These are phyloP conservation scores for Pycnococcus provasolii DNA, from an alignment of 139 green algal genomes.

Conservation along the genomic window DNA sequence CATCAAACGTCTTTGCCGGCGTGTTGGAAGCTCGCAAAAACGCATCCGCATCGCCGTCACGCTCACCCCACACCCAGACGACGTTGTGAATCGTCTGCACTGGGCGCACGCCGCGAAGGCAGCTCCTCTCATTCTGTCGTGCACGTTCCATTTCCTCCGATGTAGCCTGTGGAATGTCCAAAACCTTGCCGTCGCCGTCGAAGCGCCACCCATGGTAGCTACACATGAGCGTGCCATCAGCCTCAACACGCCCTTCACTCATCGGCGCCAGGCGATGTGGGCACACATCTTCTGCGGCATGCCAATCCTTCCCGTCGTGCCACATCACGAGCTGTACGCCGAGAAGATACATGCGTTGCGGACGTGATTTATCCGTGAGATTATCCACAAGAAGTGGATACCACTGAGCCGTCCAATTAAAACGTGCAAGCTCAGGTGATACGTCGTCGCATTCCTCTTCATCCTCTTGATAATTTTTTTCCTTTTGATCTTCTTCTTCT, in stretches of 20 bases:
- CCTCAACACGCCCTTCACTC: slow-evolving; percentile 32
- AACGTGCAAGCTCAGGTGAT: too few relatives aligned
- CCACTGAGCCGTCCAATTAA: slow-evolving; percentile 16
- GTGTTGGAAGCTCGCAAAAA: slow-evolving; percentile 4
- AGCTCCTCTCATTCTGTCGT: not conserved
- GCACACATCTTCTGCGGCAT: slow-evolving; percentile 28
- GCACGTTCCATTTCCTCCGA: not conserved
- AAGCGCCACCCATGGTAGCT: slow-evolving; percentile 39
- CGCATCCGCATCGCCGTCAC: not conserved
- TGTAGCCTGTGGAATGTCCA: slow-evolving; percentile 19
- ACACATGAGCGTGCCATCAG: slow-evolving; percentile 30
- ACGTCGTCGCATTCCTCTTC: too few relatives aligned
- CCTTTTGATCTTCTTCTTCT: too few relatives aligned
- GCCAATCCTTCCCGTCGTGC: slow-evolving; percentile 19
- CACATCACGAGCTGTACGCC: slow-evolving; percentile 24
- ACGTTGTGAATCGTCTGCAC: slow-evolving; percentile 14
- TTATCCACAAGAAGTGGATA: slow-evolving; percentile 17
- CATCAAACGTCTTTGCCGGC: slow-evolving; percentile 3
- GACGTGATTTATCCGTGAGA: slow-evolving; percentile 6
- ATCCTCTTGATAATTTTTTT: too few relatives aligned
- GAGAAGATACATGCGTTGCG: slow-evolving; percentile 10
- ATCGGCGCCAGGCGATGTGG: slow-evolving; percentile 36
- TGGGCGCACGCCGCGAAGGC: slow-evolving; percentile 15
- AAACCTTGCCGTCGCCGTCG: slow-evolving; percentile 22
- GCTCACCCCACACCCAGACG: slow-evolving; percentile 28